A percentile compares a stretch with the other conserved stretches of the same genome.
These are phyloP conservation scores for Turnera subulata DNA, from an alignment of 345 rosid species.

Conservation along the genomic window DNA sequence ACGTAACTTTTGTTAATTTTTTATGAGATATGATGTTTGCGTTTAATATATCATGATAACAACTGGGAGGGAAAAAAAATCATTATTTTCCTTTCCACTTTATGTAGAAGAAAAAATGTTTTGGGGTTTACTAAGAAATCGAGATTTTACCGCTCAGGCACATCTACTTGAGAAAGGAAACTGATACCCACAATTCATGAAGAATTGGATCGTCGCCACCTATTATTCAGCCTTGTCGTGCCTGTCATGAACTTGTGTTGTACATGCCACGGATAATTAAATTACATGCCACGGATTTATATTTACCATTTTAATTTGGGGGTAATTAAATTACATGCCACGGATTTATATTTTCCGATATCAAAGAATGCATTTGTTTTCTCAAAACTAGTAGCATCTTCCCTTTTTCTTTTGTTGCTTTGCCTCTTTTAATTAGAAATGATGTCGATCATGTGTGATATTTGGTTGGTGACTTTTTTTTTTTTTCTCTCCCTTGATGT, in stretches of 20 bases:
- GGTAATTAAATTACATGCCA: too few species aligned
- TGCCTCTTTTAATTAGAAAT: neutral
- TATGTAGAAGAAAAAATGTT: neutral
- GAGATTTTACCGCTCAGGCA: slow-evolving; percentile 64
- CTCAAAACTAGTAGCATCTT: neutral
- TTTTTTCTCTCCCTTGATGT: slow-evolving; percentile 7
- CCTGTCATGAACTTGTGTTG: slow-evolving; percentile 99
- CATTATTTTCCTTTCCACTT: too few species aligned
- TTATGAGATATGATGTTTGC: too few species aligned
- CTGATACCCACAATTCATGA: slow-evolving; percentile 90
- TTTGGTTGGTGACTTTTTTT: neutral
- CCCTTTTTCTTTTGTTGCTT: neutral
- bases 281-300: too few species aligned
- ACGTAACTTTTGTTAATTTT: too few species aligned
- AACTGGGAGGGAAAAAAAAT: too few species aligned
- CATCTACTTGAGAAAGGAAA: slow-evolving; percentile 97
- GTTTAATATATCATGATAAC: too few species aligned
- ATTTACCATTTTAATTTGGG: too few species aligned
- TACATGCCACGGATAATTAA: too few species aligned
- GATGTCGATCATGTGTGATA: neutral
- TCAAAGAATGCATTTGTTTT: neutral
- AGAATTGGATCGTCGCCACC: slow-evolving; percentile 88
- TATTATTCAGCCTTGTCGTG: slow-evolving; percentile 84
- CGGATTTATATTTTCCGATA: too few species aligned
- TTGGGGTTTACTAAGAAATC: too few species aligned